Percentiles rank a stretch among this genome's conserved stretches.
phyloP scores from a whole-genome alignment of 1,284 basidiomycete species.

The Ceratobasidium sp. region DNA sequence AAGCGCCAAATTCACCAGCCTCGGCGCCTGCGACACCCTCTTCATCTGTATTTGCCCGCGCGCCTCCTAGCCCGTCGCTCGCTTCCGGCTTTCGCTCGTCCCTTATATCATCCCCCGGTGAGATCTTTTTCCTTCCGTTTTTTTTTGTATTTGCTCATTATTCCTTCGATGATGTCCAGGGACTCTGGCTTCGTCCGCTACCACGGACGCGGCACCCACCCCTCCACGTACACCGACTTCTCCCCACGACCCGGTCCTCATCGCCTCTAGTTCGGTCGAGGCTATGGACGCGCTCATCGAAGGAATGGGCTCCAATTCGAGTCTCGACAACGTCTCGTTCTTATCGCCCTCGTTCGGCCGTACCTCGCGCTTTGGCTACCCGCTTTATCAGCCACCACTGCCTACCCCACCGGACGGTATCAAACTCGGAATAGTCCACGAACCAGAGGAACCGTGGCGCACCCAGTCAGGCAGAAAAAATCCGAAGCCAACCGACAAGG shows the following conservation, averaged over 20 bases:
- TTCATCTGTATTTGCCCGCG: not conserved
- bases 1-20: not conserved
- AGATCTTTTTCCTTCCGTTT: not conserved
- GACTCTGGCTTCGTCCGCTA: constrained; percentile 15
- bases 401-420: constrained; percentile 81
- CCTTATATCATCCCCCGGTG: constrained; percentile 19
- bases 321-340: constrained; percentile 52
- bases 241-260: constrained; percentile 63
- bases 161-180: constrained; percentile 22
- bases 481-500: not conserved
- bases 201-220: constrained; percentile 34
- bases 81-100: constrained; percentile 34
- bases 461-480: constrained; percentile 10
- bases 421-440: constrained; percentile 69
- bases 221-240: constrained; percentile 39
- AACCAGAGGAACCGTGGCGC: constrained; percentile 49
- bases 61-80: constrained; percentile 27
- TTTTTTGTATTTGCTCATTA: not conserved
- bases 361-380: constrained; percentile 50
- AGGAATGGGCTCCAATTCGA: constrained; percentile 59
- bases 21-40: constrained; percentile 6
- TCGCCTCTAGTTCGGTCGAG: constrained; percentile 77
- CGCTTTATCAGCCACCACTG: constrained; percentile 77
- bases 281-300: constrained; percentile 85
- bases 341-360: constrained; percentile 54